A percentile compares a stretch with the other conserved stretches of the same genome.
phyloP scores from a whole-genome alignment of 2,329 filamentous ascomycete species.

The Ophiostoma quercus region DNA sequence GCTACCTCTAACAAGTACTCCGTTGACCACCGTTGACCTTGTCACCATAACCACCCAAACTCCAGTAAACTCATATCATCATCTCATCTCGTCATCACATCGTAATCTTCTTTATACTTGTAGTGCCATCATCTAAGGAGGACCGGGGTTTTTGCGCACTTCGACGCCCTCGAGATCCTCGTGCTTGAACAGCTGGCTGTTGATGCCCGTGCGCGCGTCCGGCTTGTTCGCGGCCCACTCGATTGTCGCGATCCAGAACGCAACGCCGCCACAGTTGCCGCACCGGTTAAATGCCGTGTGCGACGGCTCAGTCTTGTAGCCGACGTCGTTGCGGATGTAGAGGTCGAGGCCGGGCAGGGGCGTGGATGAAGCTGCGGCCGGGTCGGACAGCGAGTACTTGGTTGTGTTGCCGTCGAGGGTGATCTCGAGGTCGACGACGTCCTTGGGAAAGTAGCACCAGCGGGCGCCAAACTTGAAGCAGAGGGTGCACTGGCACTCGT shows the following conservation, averaged over 20 bases:
- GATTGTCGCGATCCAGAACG: slow-evolving; percentile 1
- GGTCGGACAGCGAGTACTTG: not conserved
- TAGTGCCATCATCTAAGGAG: not conserved
- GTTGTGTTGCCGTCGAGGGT: not conserved
- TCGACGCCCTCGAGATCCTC: not conserved
- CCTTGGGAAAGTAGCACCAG: slow-evolving; percentile 27
- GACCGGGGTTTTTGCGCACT: not conserved
- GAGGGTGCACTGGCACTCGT: slow-evolving; percentile 29
- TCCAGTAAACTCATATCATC: not conserved
- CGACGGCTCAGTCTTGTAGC: not conserved
- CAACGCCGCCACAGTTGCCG: slow-evolving; percentile 25
- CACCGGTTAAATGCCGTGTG: slow-evolving; percentile 17
- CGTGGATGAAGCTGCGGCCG: slow-evolving; percentile 18
- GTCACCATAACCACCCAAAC: not conserved
- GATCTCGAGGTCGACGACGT: not conserved
- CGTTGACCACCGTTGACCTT: not conserved
- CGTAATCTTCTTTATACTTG: not conserved
- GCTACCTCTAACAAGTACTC: not conserved
- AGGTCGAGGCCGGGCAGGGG: slow-evolving; percentile 9
- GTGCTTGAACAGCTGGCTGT: slow-evolving; percentile 14
- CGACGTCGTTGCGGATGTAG: slow-evolving; percentile 18
- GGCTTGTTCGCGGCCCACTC: not conserved
- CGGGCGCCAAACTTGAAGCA: slow-evolving; percentile 29
- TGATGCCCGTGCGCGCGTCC: slow-evolving; percentile 8
- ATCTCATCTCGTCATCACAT: not conserved